Evolutionary conservation across 768 basidiomycete species (phyloP).

Genomic region (Boletus rex-veris): DNA sequence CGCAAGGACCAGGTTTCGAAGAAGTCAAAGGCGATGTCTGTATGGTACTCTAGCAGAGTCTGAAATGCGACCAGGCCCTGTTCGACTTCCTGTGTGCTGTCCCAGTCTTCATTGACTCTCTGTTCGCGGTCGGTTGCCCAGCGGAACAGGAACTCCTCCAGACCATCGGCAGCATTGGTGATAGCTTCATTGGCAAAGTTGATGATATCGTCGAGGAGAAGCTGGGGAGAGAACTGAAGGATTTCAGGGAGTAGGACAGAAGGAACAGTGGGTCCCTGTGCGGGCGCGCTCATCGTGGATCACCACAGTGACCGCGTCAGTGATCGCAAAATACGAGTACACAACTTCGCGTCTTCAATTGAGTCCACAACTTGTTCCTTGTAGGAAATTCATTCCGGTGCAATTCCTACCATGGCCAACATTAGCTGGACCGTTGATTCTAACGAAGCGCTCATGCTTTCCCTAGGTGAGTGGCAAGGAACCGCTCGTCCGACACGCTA

Average conservation of each 20-base stretch:
- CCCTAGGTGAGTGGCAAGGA: constrained; percentile 51
- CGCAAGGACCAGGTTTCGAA: constrained; percentile 88
- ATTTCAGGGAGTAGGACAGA: constrained; percentile 42
- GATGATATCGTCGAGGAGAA: constrained; percentile 82
- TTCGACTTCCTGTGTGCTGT: constrained; percentile 65
- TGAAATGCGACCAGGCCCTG: constrained; percentile 85
- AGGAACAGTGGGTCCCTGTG: constrained; percentile 28
- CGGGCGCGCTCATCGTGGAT: constrained; percentile 24
- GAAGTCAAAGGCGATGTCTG: constrained; percentile 88
- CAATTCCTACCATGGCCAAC: constrained; percentile 18
- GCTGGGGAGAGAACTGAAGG: constrained; percentile 80
- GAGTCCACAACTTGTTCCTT: too few species aligned
- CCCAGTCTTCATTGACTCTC: constrained; percentile 45
- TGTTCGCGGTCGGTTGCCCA: constrained; percentile 69
- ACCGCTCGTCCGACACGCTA: neutral
- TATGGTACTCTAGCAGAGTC: constrained; percentile 82
- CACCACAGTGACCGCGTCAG: neutral
- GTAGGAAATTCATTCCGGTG: too few species aligned
- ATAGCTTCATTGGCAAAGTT: constrained; percentile 80
- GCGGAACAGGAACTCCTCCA: constrained; percentile 72
- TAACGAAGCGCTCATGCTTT: constrained; percentile 71
- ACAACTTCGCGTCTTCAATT: constrained; percentile 27
- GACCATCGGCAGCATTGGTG: constrained; percentile 71
- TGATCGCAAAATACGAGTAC: constrained; percentile 18
- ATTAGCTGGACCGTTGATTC: constrained; percentile 75